Evolutionary conservation across 306 rosid species (phyloP), one percentile per base, ranked within the genome.

Genomic region (Potentilla sterilis): DNA sequence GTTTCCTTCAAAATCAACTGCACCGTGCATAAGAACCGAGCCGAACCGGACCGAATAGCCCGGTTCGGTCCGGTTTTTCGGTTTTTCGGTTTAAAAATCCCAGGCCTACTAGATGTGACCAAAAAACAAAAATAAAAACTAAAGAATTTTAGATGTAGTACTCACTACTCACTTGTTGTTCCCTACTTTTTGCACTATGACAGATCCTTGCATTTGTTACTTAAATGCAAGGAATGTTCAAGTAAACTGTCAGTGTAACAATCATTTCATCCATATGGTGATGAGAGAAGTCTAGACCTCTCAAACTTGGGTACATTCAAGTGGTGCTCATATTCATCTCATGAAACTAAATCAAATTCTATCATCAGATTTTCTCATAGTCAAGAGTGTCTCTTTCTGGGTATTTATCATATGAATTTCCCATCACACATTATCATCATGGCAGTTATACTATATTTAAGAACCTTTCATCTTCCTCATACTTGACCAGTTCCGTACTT

Each of bases 301-400:
- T n/a, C 69, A 3, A 3, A 61, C 44, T 52, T 2, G 59, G 57
- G 12, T 35, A 34, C 44, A 15, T 16, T 14, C 13, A 32, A 3
- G 22, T 10, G 6, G 37, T 54, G 16, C 14, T 54, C 38, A 40
- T 32, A 32, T 1, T 64, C 69, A 40, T 49, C 69, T 55, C 28
- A 68, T 16, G 48, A 34, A 40, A 51, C 52, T 38, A 14, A 21
- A 5, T 24, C 48, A 8, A 35, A 37, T 37, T 37, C 22, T 37
- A 63, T 63, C 14, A 15, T 35, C 68, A 63, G 43, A 9, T 13
- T 15, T 6, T 62, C 21, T 63, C 4, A 22, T 38, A 24, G 2
- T 75, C 79, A 47, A 22, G 19, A 8, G 64, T 18, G 37, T 75
- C 69, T 43, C 74, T 69, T 10, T 51, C 70, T 43, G 68, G 68